These are phyloP conservation scores for Arachnopeziza araneosa DNA, from an alignment of 2,329 filamentous ascomycete genomes.

Conservation along the genomic window DNA sequence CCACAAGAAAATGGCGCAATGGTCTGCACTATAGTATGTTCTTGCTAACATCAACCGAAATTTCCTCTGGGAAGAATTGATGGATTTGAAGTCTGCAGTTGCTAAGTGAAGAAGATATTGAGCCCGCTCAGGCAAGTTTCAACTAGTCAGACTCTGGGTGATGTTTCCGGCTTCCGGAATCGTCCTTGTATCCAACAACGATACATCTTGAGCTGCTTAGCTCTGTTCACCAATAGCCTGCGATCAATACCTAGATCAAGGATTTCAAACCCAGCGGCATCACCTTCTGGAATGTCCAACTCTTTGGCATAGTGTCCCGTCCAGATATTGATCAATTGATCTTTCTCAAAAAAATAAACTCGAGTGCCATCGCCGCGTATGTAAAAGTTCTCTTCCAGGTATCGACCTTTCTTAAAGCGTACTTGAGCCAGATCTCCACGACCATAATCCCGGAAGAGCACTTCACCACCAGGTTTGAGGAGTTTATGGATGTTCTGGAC, in stretches of 20 bases:
- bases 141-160: no score
- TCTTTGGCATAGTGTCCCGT: constrained; percentile 35
- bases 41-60: no score
- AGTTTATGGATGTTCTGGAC: constrained; percentile 75
- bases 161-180: constrained; percentile 54
- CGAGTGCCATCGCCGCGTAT: constrained; percentile 90
- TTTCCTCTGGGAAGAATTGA: no score
- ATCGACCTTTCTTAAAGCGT: constrained; percentile 91
- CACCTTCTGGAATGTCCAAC: constrained; percentile 5
- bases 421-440: constrained; percentile 94
- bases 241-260: constrained; percentile 78
- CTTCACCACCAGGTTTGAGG: constrained; percentile 86
- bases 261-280: constrained; percentile 54
- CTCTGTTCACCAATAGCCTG: constrained; percentile 85
- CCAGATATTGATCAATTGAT: constrained; percentile 80
- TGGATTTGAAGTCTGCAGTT: no score
- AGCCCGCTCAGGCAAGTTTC: no score
- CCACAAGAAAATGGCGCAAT: no score
- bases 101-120: no score
- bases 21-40: no score
- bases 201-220: constrained; percentile 93
- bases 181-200: constrained; percentile 90
- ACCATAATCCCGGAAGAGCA: constrained; percentile 95
- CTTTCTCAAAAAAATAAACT: constrained; percentile 93
- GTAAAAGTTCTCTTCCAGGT: constrained; percentile 96